Percentiles rank a stretch among this genome's conserved stretches.
Conservation (phyloP, 176 grass and related monocot species). For the Zoysia pacifica region DNA sequence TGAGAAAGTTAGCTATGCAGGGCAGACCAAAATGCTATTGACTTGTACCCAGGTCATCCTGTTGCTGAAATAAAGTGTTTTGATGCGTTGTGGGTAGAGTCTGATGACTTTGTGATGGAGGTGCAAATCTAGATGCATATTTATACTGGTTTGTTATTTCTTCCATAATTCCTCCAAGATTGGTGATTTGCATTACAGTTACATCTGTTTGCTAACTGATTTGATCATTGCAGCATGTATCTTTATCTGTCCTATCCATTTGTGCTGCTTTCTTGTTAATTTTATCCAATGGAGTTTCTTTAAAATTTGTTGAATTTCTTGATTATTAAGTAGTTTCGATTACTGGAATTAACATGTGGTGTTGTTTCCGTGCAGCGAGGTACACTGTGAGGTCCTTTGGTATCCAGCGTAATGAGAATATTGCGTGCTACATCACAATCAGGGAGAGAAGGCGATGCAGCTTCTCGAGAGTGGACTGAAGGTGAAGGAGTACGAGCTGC, state of each 20-base stretch:
- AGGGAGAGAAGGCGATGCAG: constrained; percentile 71
- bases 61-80: not conserved
- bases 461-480: constrained; percentile 66
- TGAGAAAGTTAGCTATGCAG: constrained; percentile 4
- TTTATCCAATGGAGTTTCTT: constrained; percentile 56
- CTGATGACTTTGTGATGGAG: constrained; percentile 3
- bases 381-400: constrained; percentile 67
- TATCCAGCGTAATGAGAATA: constrained; percentile 71
- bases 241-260: too few relatives aligned
- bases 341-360: not conserved
- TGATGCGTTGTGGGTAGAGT: not conserved
- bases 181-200: too few relatives aligned
- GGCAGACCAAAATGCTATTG: not conserved
- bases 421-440: constrained; percentile 56
- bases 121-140: not conserved
- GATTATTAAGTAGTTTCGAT: not conserved
- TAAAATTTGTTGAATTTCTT: not conserved
- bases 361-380: constrained; percentile 44
- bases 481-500: constrained; percentile 68
- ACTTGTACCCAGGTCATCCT: not conserved
- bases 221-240: too few relatives aligned
- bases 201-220: too few relatives aligned
- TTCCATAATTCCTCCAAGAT: too few relatives aligned
- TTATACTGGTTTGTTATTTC: too few relatives aligned
- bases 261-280: not conserved